Evolutionary conservation across 2,329 filamentous ascomycete genomes (phyloP), one percentile per base, ranked within the genome.

Genomic region (Achaetomium macrosporum): DNA sequence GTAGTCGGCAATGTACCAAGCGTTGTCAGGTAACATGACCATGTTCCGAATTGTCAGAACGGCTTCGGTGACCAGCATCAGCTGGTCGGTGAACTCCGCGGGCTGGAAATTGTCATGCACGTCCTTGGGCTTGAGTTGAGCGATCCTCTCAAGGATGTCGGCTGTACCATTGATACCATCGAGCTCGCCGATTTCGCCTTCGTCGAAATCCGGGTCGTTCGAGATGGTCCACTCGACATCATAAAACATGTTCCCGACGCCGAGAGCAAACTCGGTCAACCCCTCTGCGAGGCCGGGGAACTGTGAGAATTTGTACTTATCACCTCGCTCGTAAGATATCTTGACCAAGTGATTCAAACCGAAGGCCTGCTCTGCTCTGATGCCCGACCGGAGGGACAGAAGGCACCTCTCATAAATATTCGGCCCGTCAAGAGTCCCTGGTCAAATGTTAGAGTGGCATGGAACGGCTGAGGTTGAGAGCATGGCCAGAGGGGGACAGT

Each of bases 261-360:
- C 83, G 46, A 96, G 75, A 2, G 87, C 84, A 65, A 95, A 95
- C 56, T 90, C 87, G 51, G 95, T 83, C 10, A 99, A 77, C 3
- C 88, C 88, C 68, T 97, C 93, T 0, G 90, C 89, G 29, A 99
- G 77, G 10, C 89, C 85, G 1, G 88, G 86, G 61, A 96, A 97
- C 5, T 89, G 88, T 62, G 95, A 90, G 60, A 97, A 96, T 56
- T 89, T 87, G 71, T 95, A 96, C 69, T 96, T 96, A 67, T 97
- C 93, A 42, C 92, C 92, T 41, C 91, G 82, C 68, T 97, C 91
- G 65, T 86, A 93, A 0, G 91, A 96, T 29, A 97, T 96, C 67
- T 96, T 95, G 55, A 97, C 90, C 4, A 97, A 73, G 63, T 97
- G 92, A 63, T 95, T 90, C 11, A 97, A 75, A 0, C 90, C 92